Conservation (phyloP, 768 basidiomycete species). For the Suillus plorans region DNA sequence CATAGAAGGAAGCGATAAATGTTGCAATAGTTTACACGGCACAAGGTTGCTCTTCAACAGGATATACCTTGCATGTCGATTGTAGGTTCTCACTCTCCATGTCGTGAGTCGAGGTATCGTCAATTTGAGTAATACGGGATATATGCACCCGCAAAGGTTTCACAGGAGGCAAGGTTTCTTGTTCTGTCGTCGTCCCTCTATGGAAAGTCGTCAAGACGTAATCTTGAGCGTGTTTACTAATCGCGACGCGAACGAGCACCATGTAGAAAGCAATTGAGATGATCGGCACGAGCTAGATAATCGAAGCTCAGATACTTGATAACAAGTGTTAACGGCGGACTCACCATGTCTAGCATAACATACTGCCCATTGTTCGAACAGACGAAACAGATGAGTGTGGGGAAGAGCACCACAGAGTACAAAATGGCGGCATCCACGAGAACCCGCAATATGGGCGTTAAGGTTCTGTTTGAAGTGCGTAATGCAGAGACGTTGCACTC, state of each 20-base stretch:
- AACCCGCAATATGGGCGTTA: constrained; percentile 4
- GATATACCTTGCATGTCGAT: neutral
- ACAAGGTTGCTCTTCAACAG: neutral
- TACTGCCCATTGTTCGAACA: constrained; percentile 9
- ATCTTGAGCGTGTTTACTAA: neutral
- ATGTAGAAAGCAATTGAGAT: constrained; percentile 14
- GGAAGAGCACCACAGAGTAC: constrained; percentile 11
- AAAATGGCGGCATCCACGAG: constrained; percentile 11
- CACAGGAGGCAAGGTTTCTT: neutral
- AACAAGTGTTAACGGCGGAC: neutral
- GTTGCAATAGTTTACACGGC: neutral
- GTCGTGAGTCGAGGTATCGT: neutral
- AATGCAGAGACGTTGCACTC: neutral
- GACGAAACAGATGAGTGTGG: constrained; percentile 10
- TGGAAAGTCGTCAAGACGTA: neutral
- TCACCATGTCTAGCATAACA: constrained; percentile 1
- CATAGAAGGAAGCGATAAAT: neutral
- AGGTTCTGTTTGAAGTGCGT: neutral
- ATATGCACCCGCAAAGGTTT: constrained; percentile 5
- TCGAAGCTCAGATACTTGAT: neutral
- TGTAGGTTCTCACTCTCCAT: neutral
- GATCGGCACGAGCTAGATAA: constrained; percentile 7
- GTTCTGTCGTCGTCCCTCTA: neutral
- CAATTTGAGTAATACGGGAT: neutral
- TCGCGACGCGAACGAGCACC: constrained; percentile 5